Evolutionary conservation across 148 eudicot species (phyloP).

Genomic region (Rheum nobile): DNA sequence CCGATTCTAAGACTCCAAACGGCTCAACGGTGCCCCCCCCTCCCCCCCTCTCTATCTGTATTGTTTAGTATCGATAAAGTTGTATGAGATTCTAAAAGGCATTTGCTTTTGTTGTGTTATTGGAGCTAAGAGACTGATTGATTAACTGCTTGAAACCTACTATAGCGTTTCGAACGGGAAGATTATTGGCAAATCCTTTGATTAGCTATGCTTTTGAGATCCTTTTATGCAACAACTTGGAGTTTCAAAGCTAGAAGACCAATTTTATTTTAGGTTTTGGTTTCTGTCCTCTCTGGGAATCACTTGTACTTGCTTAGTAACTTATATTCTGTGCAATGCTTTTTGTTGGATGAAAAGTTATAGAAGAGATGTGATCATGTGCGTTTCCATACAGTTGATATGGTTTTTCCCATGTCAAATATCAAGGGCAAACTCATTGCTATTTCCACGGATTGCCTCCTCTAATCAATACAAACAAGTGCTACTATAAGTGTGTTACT

Average conservation of each 20-base stretch:
- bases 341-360: background rate
- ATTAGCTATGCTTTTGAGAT: background rate
- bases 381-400: background rate
- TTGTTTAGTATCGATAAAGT: background rate
- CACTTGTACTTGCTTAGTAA: background rate
- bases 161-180: background rate
- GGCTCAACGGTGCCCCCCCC: slow-evolving; percentile 12
- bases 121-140: background rate
- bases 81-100: background rate
- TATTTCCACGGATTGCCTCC: background rate
- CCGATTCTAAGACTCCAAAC: slow-evolving; percentile 16
- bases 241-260: background rate
- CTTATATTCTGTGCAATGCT: background rate
- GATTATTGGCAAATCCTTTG: background rate
- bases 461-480: background rate
- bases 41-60: background rate
- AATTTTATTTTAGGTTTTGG: background rate
- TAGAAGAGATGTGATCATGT: background rate
- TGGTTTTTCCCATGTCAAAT: background rate
- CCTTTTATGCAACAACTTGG: background rate
- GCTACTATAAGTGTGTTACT: background rate
- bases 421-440: background rate
- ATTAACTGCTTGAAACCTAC: background rate
- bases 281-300: background rate
- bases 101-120: background rate